Base-by-base conservation (phyloP, 306 rosid species). In the Sphenostylis stenocarpa region DNA sequence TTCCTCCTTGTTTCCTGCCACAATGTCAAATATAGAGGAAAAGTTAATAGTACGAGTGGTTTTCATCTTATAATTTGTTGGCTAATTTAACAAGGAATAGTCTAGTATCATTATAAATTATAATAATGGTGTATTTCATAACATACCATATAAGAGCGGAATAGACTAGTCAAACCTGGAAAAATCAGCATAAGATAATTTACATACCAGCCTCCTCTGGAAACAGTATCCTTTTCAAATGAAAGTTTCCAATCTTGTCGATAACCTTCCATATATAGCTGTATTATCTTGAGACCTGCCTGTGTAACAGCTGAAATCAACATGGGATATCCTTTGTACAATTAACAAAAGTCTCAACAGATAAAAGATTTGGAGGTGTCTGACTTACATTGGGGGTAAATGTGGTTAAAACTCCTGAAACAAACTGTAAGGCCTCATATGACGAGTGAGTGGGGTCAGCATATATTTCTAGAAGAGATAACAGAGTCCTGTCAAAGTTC, bases 161-260 rank as follows among this genome's bases (percentile, higher is more conserved):
- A 69, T 17, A 45, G 55, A 52, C 26, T 7, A 36, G 39, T 61
- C 15, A 66, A 70, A 48, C 53, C 36, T 53, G 24, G 70, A 41
- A 64, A 61, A 33, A 51, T 41, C 9, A 49, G 12, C 57, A 28
- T 26, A 53, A 70, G 61, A 73, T 43, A 66, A 52, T 74, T 72
- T 47, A 70, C 79, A 72, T 91, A 90, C 98, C 96, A 94, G 83
- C 98, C 97, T 31, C 97, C 98, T 87, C 84, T 85, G 48, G 56
- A 16, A 57, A 89, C 86, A 0, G 97, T 94, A 77, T 94, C 95
- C 75, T 82, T 88, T 85, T 94, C 88, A 69, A 81, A 94, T 31
- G 98, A 91, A 58, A 94, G 96, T 84, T 94, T 86, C 96, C 98
- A 91, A 53, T 94, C 96, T 83, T 94, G 98, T 71, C 97, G 73